These are phyloP conservation scores for Neurospora discreta DNA, from an alignment of 495 filamentous ascomycete genomes.

Conservation along the genomic window DNA sequence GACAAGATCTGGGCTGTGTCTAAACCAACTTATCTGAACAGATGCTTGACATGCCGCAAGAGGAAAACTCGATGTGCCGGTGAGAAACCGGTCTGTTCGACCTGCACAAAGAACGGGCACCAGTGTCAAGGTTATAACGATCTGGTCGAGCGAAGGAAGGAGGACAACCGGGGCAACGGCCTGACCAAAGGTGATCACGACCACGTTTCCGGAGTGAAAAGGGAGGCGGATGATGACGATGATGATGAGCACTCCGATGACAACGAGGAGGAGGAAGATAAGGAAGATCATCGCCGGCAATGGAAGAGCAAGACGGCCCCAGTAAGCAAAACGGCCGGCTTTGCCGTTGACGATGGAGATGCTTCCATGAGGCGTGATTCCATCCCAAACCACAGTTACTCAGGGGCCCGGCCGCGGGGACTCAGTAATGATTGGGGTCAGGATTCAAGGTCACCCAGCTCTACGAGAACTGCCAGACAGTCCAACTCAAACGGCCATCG, in stretches of 20 bases:
- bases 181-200: conserved; percentile 12
- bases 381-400: conserved; percentile 9
- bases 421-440: conserved; percentile 21
- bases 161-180: conserved; percentile 12
- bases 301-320: conserved; percentile 17
- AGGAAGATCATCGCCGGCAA: conserved; percentile 19
- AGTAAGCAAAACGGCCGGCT: conserved; percentile 8
- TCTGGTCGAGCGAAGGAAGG: conserved; percentile 32
- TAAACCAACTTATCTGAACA: conserved; percentile 24
- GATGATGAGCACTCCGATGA: conserved; percentile 17
- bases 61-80: conserved; percentile 78
- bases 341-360: conserved; percentile 9
- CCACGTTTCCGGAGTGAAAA: conserved; percentile 13
- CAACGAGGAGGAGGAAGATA: conserved; percentile 24
- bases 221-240: conserved; percentile 12
- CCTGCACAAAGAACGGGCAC: conserved; percentile 65
- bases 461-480: conserved; percentile 10
- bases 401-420: conserved; percentile 6
- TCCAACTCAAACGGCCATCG: conserved; percentile 23
- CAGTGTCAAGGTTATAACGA: conserved; percentile 58
- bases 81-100: conserved; percentile 63
- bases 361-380: conserved; percentile 13
- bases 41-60: conserved; percentile 69
- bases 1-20: conserved; percentile 5
- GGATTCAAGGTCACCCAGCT: conserved; percentile 14